These are phyloP conservation scores for Populus hybrid DNA, from an alignment of 441 rosid species.

Conservation along the genomic window DNA sequence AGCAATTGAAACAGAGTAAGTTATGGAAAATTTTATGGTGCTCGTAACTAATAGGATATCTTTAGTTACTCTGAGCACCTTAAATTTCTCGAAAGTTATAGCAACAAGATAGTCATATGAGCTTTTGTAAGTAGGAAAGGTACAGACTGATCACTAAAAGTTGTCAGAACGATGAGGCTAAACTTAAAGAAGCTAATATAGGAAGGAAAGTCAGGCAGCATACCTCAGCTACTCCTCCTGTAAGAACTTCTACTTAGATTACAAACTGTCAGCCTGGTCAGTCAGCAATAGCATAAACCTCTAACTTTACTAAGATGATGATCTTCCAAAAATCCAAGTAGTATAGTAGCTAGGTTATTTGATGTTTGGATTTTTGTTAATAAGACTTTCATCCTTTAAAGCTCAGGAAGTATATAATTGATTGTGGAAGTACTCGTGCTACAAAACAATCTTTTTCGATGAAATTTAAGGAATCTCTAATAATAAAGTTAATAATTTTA, in stretches of 20 bases:
- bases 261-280: not conserved
- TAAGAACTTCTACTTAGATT: not conserved
- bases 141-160: not conserved
- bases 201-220: not conserved
- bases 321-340: not conserved
- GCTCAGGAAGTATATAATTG: too few relatives aligned
- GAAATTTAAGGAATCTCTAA: rapidly evolving
- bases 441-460: too few relatives aligned
- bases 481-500: too few relatives aligned
- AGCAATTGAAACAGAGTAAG: constrained; percentile 15
- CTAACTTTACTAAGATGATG: not conserved
- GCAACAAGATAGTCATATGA: not conserved
- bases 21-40: not conserved
- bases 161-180: not conserved
- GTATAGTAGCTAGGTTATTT: not conserved
- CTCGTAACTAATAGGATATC: not conserved
- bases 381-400: not conserved
- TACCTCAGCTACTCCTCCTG: not conserved
- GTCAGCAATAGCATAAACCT: not conserved
- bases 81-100: not conserved
- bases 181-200: not conserved
- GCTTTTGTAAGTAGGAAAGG: not conserved
- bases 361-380: not conserved
- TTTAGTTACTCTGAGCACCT: not conserved
- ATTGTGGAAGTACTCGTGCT: not conserved